Evolutionary conservation across 2,329 filamentous ascomycete species (phyloP).

Genomic region (Dactylellina cionopaga): DNA sequence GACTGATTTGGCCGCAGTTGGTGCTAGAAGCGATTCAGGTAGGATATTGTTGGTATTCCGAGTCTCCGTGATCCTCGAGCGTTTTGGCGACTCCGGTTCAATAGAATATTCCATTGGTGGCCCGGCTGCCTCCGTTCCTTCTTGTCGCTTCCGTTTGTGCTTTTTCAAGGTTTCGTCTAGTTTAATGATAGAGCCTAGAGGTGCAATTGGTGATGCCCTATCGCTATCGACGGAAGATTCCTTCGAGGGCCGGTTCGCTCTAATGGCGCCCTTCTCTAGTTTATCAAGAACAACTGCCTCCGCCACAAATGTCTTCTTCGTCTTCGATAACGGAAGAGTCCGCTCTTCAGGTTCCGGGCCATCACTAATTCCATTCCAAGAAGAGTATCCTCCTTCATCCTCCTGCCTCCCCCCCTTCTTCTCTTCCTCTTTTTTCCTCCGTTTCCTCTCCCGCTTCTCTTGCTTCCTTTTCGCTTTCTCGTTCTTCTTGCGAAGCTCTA

Average conservation of each 20-base stretch:
- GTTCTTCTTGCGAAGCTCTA: conserved; percentile 40
- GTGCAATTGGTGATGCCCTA: neutral
- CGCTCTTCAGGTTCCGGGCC: conserved; percentile 3
- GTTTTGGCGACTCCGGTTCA: neutral
- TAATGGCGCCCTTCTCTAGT: neutral
- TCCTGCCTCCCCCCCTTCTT: neutral
- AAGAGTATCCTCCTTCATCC: conserved; percentile 43
- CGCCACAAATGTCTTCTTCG: conserved; percentile 16
- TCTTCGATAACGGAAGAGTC: neutral
- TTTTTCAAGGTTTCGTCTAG: conserved; percentile 1
- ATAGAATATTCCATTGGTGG: neutral
- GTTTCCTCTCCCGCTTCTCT: conserved; percentile 34
- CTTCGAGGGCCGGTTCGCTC: neutral
- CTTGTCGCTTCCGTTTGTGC: conserved; percentile 15
- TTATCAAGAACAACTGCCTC: conserved; percentile 33
- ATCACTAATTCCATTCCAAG: conserved; percentile 41
- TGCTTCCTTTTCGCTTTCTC: conserved; percentile 40
- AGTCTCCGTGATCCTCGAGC: neutral
- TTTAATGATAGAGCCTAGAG: neutral
- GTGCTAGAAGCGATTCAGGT: conserved; percentile 2
- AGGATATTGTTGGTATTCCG: conserved; percentile 1
- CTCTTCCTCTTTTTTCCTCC: conserved; percentile 10
- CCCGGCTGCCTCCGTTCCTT: neutral
- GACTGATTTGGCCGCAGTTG: neutral
- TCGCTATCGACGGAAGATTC: neutral